These are phyloP conservation scores for Chaetoscypha palmicola DNA, from an alignment of 2,329 filamentous ascomycete genomes.

Conservation along the genomic window DNA sequence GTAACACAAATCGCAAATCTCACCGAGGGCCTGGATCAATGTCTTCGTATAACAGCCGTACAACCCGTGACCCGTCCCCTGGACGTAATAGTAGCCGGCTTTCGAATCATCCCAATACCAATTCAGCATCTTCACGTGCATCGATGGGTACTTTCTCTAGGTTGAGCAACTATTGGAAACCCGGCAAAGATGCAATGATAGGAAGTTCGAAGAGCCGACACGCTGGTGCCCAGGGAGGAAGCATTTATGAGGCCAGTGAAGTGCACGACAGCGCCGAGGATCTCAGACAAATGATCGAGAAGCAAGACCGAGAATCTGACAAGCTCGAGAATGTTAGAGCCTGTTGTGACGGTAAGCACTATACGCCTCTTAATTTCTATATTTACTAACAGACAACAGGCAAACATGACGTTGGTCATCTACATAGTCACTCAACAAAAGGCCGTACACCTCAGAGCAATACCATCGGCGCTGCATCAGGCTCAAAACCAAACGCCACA, in stretches of 20 bases:
- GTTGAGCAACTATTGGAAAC: slow-evolving; percentile 53
- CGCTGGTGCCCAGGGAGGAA: slow-evolving; percentile 32
- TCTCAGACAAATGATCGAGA: slow-evolving; percentile 69
- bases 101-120: slow-evolving; percentile 16
- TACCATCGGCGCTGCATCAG: slow-evolving; percentile 16
- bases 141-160: slow-evolving; percentile 45
- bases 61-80: slow-evolving; percentile 60
- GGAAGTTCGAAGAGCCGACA: slow-evolving; percentile 49
- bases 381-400: slow-evolving; percentile 38
- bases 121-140: slow-evolving; percentile 23
- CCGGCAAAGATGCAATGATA: slow-evolving; percentile 24
- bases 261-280: slow-evolving; percentile 78
- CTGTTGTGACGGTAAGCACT: slow-evolving; percentile 84
- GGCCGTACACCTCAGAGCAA: slow-evolving; percentile 29
- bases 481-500: slow-evolving; percentile 9
- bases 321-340: slow-evolving; percentile 90
- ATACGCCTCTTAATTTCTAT: not conserved
- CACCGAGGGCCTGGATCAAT: slow-evolving; percentile 60
- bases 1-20: slow-evolving; percentile 43
- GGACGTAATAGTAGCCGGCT: slow-evolving; percentile 32
- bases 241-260: slow-evolving; percentile 49
- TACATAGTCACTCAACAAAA: slow-evolving; percentile 43
- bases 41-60: slow-evolving; percentile 73
- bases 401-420: slow-evolving; percentile 65
- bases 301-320: slow-evolving; percentile 68